Percentiles rank a stretch among this genome's conserved stretches.
Evolutionary conservation across 805 yeast genomes (phyloP).

Genomic region (Hanseniaspora lindneri): DNA sequence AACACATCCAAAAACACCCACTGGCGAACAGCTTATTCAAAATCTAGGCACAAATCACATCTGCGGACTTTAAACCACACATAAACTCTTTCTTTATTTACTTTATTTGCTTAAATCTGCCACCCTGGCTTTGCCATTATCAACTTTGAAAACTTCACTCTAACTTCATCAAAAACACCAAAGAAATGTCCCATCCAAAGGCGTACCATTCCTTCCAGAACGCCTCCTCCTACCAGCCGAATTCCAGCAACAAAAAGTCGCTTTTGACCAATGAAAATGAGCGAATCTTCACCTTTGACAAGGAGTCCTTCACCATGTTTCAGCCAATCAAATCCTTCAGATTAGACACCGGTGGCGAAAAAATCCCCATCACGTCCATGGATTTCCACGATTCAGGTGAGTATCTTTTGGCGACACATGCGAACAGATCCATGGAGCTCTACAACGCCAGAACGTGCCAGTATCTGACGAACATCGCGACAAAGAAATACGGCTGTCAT

Average conservation of each 20-base stretch:
- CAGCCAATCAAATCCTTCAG: constrained; percentile 40
- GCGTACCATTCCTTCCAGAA: background rate
- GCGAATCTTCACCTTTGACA: constrained; percentile 6
- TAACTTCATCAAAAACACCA: too few relatives aligned
- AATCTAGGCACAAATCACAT: too few relatives aligned
- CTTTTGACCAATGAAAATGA: constrained; percentile 12
- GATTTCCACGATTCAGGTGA: constrained; percentile 81
- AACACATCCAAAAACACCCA: too few relatives aligned
- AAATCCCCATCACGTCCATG: constrained; percentile 51
- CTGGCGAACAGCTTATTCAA: too few relatives aligned
- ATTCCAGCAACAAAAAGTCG: background rate
- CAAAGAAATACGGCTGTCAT: constrained; percentile 88
- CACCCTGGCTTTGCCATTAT: too few relatives aligned
- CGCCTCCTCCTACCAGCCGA: constrained; percentile 7
- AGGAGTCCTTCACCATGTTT: constrained; percentile 23
- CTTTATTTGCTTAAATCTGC: too few relatives aligned
- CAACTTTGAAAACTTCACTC: too few relatives aligned
- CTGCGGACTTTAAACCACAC: too few relatives aligned
- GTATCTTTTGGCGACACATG: constrained; percentile 60
- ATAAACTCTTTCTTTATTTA: background rate
- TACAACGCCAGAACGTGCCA: constrained; percentile 67
- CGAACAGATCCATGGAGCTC: constrained; percentile 71
- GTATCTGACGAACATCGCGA: constrained; percentile 54
- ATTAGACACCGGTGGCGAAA: constrained; percentile 33
- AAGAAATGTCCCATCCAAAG: background rate